Percentiles rank a stretch among this genome's conserved stretches.
phyloP scores from a whole-genome alignment of 495 filamentous ascomycete genomes.

The Pyrenopolyporus hunteri region DNA sequence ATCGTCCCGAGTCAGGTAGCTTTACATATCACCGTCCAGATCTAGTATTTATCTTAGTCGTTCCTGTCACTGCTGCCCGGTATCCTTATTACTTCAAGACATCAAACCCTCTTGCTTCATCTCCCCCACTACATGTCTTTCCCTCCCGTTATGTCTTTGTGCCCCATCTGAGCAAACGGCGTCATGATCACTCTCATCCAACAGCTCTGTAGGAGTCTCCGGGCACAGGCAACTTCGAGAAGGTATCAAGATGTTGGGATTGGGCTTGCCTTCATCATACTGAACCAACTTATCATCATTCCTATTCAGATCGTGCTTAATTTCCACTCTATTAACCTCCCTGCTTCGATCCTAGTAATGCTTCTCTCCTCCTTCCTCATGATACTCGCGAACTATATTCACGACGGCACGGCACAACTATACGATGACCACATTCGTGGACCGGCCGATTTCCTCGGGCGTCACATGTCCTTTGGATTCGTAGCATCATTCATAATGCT shows the following conservation, averaged over 20 bases:
- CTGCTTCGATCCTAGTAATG: conserved; percentile 40
- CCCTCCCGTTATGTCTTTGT: conserved; percentile 21
- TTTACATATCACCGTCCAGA: conserved; percentile 23
- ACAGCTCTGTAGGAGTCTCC: conserved; percentile 33
- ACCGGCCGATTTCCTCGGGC: conserved; percentile 51
- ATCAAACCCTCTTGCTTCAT: conserved; percentile 3
- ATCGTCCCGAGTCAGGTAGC: neutral
- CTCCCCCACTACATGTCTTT: conserved; percentile 30
- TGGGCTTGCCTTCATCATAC: conserved; percentile 31
- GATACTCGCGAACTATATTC: conserved; percentile 27
- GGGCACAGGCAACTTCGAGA: conserved; percentile 25
- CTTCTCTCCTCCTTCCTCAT: conserved; percentile 27
- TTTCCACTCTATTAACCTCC: conserved; percentile 36
- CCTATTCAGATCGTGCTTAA: conserved; percentile 35
- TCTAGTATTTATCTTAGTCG: conserved; percentile 11
- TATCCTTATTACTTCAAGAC: conserved; percentile 23
- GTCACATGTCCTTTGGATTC: conserved; percentile 57
- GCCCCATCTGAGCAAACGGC: conserved; percentile 10
- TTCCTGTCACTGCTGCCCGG: conserved; percentile 8
- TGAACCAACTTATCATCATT: conserved; percentile 30
- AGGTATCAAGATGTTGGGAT: conserved; percentile 36
- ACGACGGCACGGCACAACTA: conserved; percentile 27
- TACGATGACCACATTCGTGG: conserved; percentile 46
- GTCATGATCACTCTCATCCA: conserved; percentile 27
- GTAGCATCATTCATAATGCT: conserved; percentile 55